Conservation (phyloP, 2,329 filamentous ascomycete genomes). For the Cordyceps farinosa region DNA sequence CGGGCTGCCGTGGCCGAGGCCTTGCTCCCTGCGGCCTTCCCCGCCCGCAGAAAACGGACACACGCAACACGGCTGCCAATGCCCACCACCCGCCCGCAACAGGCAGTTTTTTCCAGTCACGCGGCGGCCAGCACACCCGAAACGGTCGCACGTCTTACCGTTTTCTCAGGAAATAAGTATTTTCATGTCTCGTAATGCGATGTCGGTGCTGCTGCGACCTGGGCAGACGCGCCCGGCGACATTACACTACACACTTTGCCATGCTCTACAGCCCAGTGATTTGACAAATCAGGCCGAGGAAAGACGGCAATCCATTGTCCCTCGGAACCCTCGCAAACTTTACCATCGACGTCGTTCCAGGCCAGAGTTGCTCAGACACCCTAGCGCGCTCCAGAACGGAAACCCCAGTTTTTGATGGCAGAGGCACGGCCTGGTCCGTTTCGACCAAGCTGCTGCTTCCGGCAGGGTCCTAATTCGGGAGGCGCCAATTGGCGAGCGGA, state of each 20-base stretch:
- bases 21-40: background rate
- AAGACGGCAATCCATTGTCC: background rate
- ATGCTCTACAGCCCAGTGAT: background rate
- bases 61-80: background rate
- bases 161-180: background rate
- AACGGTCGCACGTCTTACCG: constrained; percentile 5
- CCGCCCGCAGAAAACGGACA: constrained; percentile 7
- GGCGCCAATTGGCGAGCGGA: constrained; percentile 8
- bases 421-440: constrained; percentile 5
- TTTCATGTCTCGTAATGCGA: background rate
- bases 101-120: constrained; percentile 2
- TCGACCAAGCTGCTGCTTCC: background rate
- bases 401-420: background rate
- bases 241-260: too few species aligned
- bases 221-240: background rate
- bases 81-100: background rate
- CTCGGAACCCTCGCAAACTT: background rate
- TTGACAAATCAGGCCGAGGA: background rate
- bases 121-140: background rate
- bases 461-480: constrained; percentile 12
- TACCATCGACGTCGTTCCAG: background rate
- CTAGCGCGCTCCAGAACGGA: background rate
- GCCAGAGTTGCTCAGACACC: background rate
- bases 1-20: constrained; percentile 9
- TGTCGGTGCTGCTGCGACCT: background rate